phyloP scores from a whole-genome alignment of 2,329 filamentous ascomycete genomes.

The Diaporthe sp. region DNA sequence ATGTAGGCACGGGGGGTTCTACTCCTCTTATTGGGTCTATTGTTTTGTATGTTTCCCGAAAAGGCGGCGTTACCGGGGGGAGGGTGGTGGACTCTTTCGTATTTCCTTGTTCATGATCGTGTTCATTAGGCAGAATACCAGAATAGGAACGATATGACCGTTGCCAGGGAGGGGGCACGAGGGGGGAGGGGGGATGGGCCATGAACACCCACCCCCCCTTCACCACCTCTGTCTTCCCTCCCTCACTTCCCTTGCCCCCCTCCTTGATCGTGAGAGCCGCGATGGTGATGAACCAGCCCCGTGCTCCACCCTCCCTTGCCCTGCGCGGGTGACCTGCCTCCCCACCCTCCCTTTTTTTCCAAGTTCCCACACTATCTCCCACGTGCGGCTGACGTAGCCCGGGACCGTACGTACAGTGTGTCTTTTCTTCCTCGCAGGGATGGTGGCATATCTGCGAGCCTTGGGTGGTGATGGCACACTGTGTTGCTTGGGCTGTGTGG shows the following conservation, averaged over 20 bases:
- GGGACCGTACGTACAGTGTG: slow-evolving; percentile 37
- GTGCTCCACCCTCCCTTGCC: slow-evolving; percentile 10
- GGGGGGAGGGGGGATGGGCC: not conserved
- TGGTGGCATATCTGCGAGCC: not conserved
- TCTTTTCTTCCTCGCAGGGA: not conserved
- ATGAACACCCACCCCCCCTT: not conserved
- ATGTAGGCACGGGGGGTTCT: not conserved
- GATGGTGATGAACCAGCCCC: not conserved
- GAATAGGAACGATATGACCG: slow-evolving; percentile 21
- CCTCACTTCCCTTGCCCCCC: not conserved
- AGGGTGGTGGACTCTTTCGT: slow-evolving; percentile 2
- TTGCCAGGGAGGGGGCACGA: slow-evolving; percentile 13
- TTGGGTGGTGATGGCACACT: not conserved
- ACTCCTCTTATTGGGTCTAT: slow-evolving; percentile 1
- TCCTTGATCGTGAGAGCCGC: slow-evolving; percentile 15
- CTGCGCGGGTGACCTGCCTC: slow-evolving; percentile 25
- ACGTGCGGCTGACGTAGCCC: slow-evolving; percentile 35
- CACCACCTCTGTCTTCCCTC: not conserved
- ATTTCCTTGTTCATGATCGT: slow-evolving; percentile 30
- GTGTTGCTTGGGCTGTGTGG: slow-evolving; percentile 22
- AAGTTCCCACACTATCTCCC: slow-evolving; percentile 2
- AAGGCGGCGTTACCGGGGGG: not conserved
- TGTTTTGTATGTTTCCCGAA: not conserved
- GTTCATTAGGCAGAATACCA: slow-evolving; percentile 34
- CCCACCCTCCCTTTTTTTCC: not conserved